phyloP scores from a whole-genome alignment of 306 rosid genomes.

The Carpinus fangiana region DNA sequence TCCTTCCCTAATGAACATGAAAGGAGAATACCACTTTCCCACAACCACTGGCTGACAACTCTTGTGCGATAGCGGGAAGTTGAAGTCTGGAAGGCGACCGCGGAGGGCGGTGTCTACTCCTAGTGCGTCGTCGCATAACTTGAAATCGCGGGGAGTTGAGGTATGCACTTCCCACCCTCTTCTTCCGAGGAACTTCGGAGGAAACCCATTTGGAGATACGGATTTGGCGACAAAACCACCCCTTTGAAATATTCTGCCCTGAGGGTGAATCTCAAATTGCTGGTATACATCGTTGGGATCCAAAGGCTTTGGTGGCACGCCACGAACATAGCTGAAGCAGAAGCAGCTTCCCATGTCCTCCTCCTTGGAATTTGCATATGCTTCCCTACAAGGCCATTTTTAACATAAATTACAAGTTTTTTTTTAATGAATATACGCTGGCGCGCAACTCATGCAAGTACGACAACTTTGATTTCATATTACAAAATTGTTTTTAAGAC shows the following conservation, averaged over 20 bases:
- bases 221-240: constrained; percentile 47
- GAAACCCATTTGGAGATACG: constrained; percentile 43
- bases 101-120: constrained; percentile 54
- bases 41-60: constrained; percentile 45
- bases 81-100: constrained; percentile 36
- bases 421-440: too few relatives aligned
- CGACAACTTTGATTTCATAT: too few relatives aligned
- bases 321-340: constrained; percentile 36
- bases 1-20: constrained; percentile 63
- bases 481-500: too few relatives aligned
- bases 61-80: constrained; percentile 16
- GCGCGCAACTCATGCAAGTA: too few relatives aligned
- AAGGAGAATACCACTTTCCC: constrained; percentile 82
- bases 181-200: constrained; percentile 53
- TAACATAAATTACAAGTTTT: background rate
- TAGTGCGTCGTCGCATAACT: constrained; percentile 40
- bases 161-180: constrained; percentile 44
- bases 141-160: constrained; percentile 28
- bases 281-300: constrained; percentile 37
- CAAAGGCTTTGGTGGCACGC: constrained; percentile 31
- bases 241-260: background rate
- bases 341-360: constrained; percentile 50
- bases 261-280: constrained; percentile 39
- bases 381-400: constrained; percentile 41
- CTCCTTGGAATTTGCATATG: constrained; percentile 40